Evolutionary conservation across 495 filamentous ascomycete species (phyloP), one percentile per base, ranked within the genome.

Genomic region (Penicillium canariense): DNA sequence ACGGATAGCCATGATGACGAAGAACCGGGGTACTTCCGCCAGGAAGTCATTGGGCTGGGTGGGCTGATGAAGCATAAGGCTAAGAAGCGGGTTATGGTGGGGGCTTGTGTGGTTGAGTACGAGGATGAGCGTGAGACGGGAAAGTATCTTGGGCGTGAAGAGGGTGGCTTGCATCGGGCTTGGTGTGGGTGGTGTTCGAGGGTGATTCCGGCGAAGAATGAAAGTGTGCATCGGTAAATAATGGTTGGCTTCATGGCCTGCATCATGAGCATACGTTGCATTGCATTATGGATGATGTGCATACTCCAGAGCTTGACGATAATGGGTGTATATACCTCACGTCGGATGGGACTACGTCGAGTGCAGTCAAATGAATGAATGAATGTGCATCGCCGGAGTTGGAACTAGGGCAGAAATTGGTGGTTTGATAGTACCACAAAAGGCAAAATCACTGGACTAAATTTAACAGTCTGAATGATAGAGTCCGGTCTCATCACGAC

Each of bases 31-130:
- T 96, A 96, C 65, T 81, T 82, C 57, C 75, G 84, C 25, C 89
- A 93, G 65, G 91, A 96, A 69, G 84, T 95, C 57, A 89, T 94
- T 61, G 91, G 91, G 4, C 83, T 96, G 28, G 91, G 91, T 12
- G 91, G 91, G 0, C 77, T 84, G 9, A 81, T 96, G 43, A 96
- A 93, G 77, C 87, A 85, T 53, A 93, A 89, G 71, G 72, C 84
- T 7, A 87, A 89, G 68, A 85, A 86, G 58, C 82, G 86, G 61
- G 82, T 92, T 12, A 75, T 78, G 53, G 83, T 96, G 1, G 91
- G 91, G 12, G 87, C 87, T 17, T 90, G 86, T 54, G 91, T 96
- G 28, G 84, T 83, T 49, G 88, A 93, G 63, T 88, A 83, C 70
- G 87, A 89, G 54, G 89, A 94, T 67, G 91, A 94, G 74, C 77